phyloP scores from a whole-genome alignment of 78 protist species.

The Blattamonas nauphoetae region DNA sequence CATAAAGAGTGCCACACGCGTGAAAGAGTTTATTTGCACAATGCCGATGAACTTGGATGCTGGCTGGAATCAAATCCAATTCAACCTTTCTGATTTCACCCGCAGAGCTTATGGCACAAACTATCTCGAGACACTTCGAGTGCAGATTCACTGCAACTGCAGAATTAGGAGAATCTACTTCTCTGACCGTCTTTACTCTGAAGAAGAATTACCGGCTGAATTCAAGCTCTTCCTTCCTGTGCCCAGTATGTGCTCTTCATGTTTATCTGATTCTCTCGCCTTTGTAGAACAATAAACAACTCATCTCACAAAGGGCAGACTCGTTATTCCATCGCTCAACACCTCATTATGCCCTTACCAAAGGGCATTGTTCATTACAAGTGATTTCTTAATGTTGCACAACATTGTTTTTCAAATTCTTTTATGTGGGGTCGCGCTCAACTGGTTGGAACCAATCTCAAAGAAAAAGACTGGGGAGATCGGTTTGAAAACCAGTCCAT shows the following conservation, averaged over 20 bases:
- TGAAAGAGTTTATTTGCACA: constrained; percentile 85
- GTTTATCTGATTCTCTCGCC: not conserved
- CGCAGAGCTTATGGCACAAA: constrained; percentile 82
- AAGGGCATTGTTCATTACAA: too few species aligned
- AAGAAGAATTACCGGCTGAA: constrained; percentile 86
- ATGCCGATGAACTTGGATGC: constrained; percentile 92
- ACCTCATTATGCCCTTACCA: too few species aligned
- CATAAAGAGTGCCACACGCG: constrained; percentile 63
- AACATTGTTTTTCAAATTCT: too few species aligned
- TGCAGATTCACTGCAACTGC: constrained; percentile 71
- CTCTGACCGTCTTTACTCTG: constrained; percentile 76
- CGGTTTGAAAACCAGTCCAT: too few species aligned
- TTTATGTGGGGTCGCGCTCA: too few species aligned
- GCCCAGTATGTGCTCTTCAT: not conserved
- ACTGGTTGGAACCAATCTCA: too few species aligned
- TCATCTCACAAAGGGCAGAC: too few species aligned
- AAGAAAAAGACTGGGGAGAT: too few species aligned
- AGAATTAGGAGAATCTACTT: constrained; percentile 77
- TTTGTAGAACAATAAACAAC: not conserved
- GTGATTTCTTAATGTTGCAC: too few species aligned
- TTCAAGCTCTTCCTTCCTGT: constrained; percentile 72
- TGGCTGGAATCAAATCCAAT: constrained; percentile 93
- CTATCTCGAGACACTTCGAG: constrained; percentile 82
- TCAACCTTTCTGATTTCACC: constrained; percentile 83
- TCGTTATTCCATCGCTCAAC: too few species aligned